Evolutionary conservation across 1,284 basidiomycete genomes (phyloP), one percentile per base, ranked within the genome.

Genomic region (Pulveroboletus sp.): DNA sequence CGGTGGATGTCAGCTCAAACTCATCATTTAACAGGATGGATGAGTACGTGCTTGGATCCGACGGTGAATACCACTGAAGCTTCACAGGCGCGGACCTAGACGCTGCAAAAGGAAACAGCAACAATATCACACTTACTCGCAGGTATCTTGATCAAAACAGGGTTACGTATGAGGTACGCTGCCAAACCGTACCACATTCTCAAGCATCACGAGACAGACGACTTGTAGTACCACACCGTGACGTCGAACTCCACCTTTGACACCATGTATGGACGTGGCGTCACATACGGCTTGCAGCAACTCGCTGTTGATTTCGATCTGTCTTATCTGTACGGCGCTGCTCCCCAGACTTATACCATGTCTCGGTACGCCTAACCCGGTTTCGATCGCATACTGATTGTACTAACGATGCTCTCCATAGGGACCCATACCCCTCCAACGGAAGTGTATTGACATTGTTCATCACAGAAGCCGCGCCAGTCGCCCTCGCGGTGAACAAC

Each of bases 141-240:
- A 79, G 89, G 26, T 91, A 92, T 68, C 74, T 92, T 10, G 90
- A 91, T 65, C 78, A 87, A 25, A 91, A 91, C 65, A 82, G 82
- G 38, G 81, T 87, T 17, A 86, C 89, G 1, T 91, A 86, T 59
- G 79, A 87, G 76, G 86, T 86, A 60, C 5, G 54, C n/a, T 28
- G 5, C 40, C 18, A 38, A 31, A 42, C 12, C 15, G 9, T 43
- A 9, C 17, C 35, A 0, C 15, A 5, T 17, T 45, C 38, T 24
- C 8, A 12, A 39, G 40, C 9, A 11, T 35, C 5, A 9, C n/a
- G 17, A 26, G 20, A 55, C 9, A 31, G 43, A n/a, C 9, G 26
- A 12, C 18, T 38, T n/a, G 17, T 52, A 89, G 86, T 89, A 78
- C 65, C 85, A 91, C 64, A 79, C 85, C 4, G 26, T 66, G 63